phyloP scores from a whole-genome alignment of 2,329 filamentous ascomycete genomes.

The Lasiodiplodia sp. region DNA sequence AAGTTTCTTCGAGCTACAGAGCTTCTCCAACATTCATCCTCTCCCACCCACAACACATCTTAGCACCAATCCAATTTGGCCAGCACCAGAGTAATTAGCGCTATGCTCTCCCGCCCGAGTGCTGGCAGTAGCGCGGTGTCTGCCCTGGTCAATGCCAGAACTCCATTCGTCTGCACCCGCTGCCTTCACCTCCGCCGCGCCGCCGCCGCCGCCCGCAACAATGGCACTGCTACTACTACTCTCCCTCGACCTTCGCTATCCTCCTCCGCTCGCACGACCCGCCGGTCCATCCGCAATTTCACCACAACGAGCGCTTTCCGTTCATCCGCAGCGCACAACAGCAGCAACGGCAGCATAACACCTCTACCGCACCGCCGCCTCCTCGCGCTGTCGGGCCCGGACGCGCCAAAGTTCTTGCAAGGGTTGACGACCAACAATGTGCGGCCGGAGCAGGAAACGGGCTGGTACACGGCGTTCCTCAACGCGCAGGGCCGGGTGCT shows the following conservation, averaged over 20 bases:
- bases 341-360: conserved; percentile 40
- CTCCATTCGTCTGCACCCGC: conserved; percentile 20
- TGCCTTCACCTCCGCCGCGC: conserved; percentile 16
- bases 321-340: neutral
- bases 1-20: conserved; percentile 22
- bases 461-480: conserved; percentile 78
- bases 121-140: conserved; percentile 2
- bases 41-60: neutral
- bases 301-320: conserved; percentile 5
- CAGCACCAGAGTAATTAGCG: neutral
- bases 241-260: neutral
- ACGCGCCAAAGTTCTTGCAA: conserved; percentile 85
- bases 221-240: neutral
- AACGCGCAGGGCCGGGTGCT: conserved; percentile 82
- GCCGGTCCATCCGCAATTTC: conserved; percentile 7
- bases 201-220: neutral
- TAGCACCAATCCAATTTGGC: neutral
- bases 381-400: conserved; percentile 78
- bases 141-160: neutral
- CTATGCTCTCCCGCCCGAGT: conserved; percentile 18
- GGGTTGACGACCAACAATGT: conserved; percentile 83
- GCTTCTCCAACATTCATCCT: neutral
- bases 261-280: neutral
- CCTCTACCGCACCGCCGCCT: conserved; percentile 76
- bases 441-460: conserved; percentile 47